Evolutionary conservation across 2,329 filamentous ascomycete genomes (phyloP).

Genomic region (Harringtonia aguacate): DNA sequence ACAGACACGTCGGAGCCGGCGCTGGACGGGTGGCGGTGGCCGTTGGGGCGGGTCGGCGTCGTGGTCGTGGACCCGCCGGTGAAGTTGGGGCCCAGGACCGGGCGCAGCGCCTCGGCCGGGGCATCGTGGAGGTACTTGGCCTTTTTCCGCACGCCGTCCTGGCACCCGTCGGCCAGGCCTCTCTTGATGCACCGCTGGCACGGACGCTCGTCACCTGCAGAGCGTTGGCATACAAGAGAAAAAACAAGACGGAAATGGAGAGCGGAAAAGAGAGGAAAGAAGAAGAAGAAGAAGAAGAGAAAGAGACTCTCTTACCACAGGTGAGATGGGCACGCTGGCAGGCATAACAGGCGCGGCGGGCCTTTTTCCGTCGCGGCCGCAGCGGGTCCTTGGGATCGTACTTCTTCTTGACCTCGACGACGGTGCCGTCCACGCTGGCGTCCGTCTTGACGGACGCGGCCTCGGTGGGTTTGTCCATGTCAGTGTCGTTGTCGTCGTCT

Average conservation of each 20-base stretch:
- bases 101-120: conserved; percentile 76
- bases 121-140: conserved; percentile 98
- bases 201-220: conserved; percentile 80
- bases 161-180: conserved; percentile 79
- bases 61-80: conserved; percentile 37
- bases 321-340: conserved; percentile 96
- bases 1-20: conserved; percentile 32
- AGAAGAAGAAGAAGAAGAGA: conserved; percentile 15
- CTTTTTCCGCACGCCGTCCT: conserved; percentile 96
- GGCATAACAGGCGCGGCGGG: conserved; percentile 86
- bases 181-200: conserved; percentile 92
- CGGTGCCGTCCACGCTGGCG: conserved; percentile 6
- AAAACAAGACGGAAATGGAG: conserved; percentile 1
- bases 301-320: conserved; percentile 97
- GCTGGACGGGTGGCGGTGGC: conserved; percentile 35
- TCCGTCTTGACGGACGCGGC: conserved; percentile 20
- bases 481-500: conserved; percentile 36
- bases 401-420: conserved; percentile 51
- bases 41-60: conserved; percentile 31
- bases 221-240: conserved; percentile 6
- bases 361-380: conserved; percentile 89
- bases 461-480: conserved; percentile 40
- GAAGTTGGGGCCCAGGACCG: conserved; percentile 66
- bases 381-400: conserved; percentile 80
- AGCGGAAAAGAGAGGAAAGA: not conserved